phyloP scores from a whole-genome alignment of 1,139 yeast species.

The Kurtzmaniella natalensis region DNA sequence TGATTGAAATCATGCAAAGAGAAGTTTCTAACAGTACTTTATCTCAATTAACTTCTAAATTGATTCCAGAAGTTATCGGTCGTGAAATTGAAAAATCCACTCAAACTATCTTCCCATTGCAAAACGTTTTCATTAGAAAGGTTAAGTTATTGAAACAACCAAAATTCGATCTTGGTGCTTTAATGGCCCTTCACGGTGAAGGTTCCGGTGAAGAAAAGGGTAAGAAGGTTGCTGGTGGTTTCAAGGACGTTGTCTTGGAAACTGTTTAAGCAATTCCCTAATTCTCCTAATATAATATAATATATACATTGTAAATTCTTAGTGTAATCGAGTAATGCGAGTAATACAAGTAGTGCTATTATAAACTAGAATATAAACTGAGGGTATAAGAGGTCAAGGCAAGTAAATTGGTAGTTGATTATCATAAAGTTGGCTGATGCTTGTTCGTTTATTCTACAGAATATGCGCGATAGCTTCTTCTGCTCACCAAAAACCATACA shows the following conservation, averaged over 20 bases:
- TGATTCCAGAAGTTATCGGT: constrained; percentile 51
- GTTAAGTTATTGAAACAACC: constrained; percentile 51
- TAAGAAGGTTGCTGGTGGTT: constrained; percentile 44
- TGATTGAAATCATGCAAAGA: constrained; percentile 50
- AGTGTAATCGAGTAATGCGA: not conserved
- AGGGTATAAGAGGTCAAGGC: too few species aligned
- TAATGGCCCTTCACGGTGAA: constrained; percentile 51
- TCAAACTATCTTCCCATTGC: constrained; percentile 49
- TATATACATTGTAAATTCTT: constrained; percentile 3
- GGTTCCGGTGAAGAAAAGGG: constrained; percentile 49
- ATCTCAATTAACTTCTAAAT: constrained; percentile 48
- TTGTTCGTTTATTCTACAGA: too few species aligned
- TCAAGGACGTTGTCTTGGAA: constrained; percentile 52
- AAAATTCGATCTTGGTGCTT: constrained; percentile 50
- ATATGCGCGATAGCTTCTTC: too few species aligned
- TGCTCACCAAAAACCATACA: too few species aligned
- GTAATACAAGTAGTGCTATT: too few species aligned
- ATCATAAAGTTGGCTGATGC: too few species aligned
- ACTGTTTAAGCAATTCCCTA: constrained; percentile 38
- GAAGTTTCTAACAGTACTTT: constrained; percentile 48
- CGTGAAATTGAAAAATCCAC: constrained; percentile 52
- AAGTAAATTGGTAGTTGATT: too few species aligned
- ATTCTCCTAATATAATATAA: constrained; percentile 5
- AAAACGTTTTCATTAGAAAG: constrained; percentile 51
- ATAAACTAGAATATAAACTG: too few species aligned